These are phyloP conservation scores for Paraphysoderma sedebokerense DNA, from an alignment of 371 early-diverging fungal genomes.

Conservation along the genomic window DNA sequence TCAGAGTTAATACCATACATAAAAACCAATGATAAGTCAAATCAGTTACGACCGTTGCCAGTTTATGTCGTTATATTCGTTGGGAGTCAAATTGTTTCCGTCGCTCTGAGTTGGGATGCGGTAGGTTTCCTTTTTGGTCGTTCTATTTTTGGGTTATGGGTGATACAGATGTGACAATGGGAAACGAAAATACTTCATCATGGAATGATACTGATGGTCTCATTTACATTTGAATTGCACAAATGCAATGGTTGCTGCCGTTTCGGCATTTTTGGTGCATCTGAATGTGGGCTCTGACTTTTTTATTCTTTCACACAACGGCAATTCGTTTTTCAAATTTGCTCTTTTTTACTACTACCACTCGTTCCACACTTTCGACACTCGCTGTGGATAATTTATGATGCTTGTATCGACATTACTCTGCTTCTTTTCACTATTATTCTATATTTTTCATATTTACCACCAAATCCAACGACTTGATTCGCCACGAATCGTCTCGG, in stretches of 20 bases:
- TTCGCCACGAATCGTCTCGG: too few species aligned
- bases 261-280: too few species aligned
- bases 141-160: not conserved
- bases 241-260: too few species aligned
- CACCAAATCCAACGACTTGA: too few species aligned
- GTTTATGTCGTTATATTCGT: slow-evolving; percentile 63
- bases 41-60: slow-evolving; percentile 13
- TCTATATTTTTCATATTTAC: not conserved
- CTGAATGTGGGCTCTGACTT: too few species aligned
- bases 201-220: not conserved
- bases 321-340: too few species aligned
- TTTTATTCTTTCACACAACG: too few species aligned
- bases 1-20: too few species aligned
- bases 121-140: slow-evolving; percentile 21
- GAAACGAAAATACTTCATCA: not conserved
- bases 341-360: not conserved
- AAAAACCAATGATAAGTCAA: slow-evolving; percentile 11
- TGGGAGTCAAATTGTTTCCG: slow-evolving; percentile 49
- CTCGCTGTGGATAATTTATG: too few species aligned
- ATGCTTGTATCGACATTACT: too few species aligned
- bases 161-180: not conserved
- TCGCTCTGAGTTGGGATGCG: slow-evolving; percentile 53
- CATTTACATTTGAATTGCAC: not conserved
- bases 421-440: slow-evolving; percentile 1
- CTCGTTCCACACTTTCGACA: not conserved